Percentiles rank a stretch among this genome's conserved stretches.
Conservation (phyloP, 345 rosid species). For the Camelina laxa region DNA sequence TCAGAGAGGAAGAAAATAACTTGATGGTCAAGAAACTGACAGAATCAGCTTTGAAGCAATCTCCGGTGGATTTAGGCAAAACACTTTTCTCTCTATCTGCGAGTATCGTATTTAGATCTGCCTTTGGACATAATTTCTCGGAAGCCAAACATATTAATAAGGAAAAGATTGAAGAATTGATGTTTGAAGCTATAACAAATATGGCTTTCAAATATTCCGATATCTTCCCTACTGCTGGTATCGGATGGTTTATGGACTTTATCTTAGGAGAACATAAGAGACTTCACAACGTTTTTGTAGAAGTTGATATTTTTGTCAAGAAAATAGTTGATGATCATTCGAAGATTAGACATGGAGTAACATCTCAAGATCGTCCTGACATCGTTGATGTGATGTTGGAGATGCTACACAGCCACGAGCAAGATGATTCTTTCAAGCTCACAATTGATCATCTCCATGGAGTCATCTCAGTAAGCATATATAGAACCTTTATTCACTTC, state of each 20-base stretch:
- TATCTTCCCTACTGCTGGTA: conserved; percentile 26
- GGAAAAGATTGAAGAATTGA: conserved; percentile 26
- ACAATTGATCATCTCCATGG: conserved; percentile 32
- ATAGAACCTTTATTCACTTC: background rate
- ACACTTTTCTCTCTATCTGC: conserved; percentile 3
- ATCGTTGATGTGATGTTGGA: conserved; percentile 27
- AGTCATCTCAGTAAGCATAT: conserved; percentile 22
- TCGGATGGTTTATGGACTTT: conserved; percentile 33
- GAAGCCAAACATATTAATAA: conserved; percentile 2
- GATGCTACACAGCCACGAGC: background rate
- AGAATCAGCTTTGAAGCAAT: conserved; percentile 26
- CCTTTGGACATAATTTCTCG: conserved; percentile 21
- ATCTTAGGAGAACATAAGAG: conserved; percentile 30
- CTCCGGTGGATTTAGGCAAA: conserved; percentile 31
- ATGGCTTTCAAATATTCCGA: conserved; percentile 21
- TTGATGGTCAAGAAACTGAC: conserved; percentile 35
- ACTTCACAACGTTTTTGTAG: background rate
- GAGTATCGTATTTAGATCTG: conserved; percentile 23
- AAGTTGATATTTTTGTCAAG: conserved; percentile 30
- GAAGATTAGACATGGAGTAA: background rate
- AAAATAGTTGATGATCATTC: conserved; percentile 30
- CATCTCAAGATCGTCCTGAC: conserved; percentile 28
- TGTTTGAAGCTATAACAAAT: conserved; percentile 25
- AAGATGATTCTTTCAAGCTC: conserved; percentile 26
- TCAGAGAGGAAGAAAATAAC: conserved; percentile 40